Conservation (phyloP, 2,329 filamentous ascomycete genomes). For the Colletotrichum chlorophyti region DNA sequence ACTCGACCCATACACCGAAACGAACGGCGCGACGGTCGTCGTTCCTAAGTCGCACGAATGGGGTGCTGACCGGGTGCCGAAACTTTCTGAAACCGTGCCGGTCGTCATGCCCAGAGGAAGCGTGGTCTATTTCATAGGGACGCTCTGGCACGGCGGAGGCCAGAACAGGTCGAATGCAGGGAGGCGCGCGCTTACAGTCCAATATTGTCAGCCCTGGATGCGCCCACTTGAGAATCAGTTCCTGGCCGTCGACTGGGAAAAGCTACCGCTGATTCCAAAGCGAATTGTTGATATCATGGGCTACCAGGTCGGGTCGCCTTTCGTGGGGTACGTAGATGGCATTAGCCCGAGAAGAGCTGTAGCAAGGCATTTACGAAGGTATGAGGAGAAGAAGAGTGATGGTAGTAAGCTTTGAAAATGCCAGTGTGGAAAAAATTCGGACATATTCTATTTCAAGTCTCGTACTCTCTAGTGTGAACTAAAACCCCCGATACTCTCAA, state of each 20-base stretch:
- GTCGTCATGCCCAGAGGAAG: slow-evolving; percentile 44
- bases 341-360: slow-evolving; percentile 29
- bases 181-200: slow-evolving; percentile 44
- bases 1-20: slow-evolving; percentile 39
- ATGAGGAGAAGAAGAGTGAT: too few species aligned
- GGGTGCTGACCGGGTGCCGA: slow-evolving; percentile 31
- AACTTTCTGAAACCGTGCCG: slow-evolving; percentile 39
- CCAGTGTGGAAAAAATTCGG: too few species aligned
- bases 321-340: slow-evolving; percentile 33
- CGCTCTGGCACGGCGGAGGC: slow-evolving; percentile 47
- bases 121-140: slow-evolving; percentile 42
- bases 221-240: slow-evolving; percentile 45
- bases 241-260: slow-evolving; percentile 39
- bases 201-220: slow-evolving; percentile 49
- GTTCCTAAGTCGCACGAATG: slow-evolving; percentile 44
- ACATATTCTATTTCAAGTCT: too few species aligned
- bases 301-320: slow-evolving; percentile 33
- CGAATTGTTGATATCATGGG: slow-evolving; percentile 35
- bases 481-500: too few species aligned
- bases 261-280: slow-evolving; percentile 31
- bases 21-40: slow-evolving; percentile 43
- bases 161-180: slow-evolving; percentile 37
- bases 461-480: too few species aligned
- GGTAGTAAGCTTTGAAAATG: too few species aligned
- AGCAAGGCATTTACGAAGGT: too few species aligned